Evolutionary conservation across 148 eudicot genomes (phyloP).

Genomic region (Limonium bicolor): DNA sequence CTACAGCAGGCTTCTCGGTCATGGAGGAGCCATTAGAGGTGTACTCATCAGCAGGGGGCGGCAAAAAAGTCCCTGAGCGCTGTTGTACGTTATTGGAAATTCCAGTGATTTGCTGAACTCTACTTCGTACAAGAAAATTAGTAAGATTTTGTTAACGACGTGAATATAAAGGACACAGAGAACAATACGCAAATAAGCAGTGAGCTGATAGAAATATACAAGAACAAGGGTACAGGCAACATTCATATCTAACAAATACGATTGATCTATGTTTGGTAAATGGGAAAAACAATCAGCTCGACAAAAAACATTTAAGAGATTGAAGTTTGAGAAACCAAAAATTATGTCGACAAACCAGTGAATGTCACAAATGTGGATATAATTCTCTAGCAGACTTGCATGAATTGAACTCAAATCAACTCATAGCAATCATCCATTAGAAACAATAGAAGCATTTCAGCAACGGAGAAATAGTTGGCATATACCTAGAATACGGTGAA

Average conservation of each 20-base stretch:
- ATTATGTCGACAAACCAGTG: too few species aligned
- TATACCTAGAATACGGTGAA: conserved; percentile 79
- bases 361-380: too few species aligned
- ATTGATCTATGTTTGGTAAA: too few species aligned
- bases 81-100: conserved; percentile 37
- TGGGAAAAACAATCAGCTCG: conserved; percentile 6
- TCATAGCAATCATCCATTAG: neutral
- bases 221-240: too few species aligned
- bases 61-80: conserved; percentile 61
- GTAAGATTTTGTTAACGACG: too few species aligned
- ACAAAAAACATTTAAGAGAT: neutral
- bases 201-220: too few species aligned
- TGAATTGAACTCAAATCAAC: neutral
- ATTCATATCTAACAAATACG: too few species aligned
- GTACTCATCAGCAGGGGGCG: conserved; percentile 58
- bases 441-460: neutral
- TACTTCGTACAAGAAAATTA: too few species aligned
- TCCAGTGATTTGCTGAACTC: conserved; percentile 92
- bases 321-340: neutral
- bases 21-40: conserved; percentile 17
- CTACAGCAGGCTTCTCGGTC: conserved; percentile 20
- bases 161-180: too few species aligned
- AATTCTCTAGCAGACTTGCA: too few species aligned
- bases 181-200: too few species aligned
- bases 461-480: neutral